Percentiles rank a stretch among this genome's conserved stretches.
Conservation (phyloP, 768 basidiomycete species). For the Punctularia strigosozonata region DNA sequence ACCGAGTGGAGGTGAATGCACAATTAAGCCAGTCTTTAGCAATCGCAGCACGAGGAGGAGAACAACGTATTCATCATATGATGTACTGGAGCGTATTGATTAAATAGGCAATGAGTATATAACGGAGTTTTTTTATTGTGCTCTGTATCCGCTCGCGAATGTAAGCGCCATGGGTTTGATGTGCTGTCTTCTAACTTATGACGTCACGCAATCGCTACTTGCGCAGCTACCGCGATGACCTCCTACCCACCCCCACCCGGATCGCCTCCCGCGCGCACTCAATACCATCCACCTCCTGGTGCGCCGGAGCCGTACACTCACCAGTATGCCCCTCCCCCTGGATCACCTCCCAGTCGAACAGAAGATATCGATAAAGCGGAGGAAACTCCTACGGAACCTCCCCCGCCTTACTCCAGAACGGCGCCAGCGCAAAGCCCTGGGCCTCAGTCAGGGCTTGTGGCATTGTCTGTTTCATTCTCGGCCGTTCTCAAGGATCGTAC, state of each 20-base stretch:
- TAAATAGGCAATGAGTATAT: too few species aligned
- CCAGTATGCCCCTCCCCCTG: not conserved
- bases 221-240: too few species aligned
- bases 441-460: not conserved
- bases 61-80: slow-evolving; percentile 8
- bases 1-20: slow-evolving; percentile 10
- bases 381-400: not conserved
- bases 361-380: not conserved
- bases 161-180: too few species aligned
- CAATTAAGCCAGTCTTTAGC: slow-evolving; percentile 8
- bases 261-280: not conserved
- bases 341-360: not conserved
- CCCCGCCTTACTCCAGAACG: not conserved
- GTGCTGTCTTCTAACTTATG: too few species aligned
- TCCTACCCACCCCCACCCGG: not conserved
- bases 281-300: not conserved
- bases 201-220: too few species aligned
- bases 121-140: too few species aligned
- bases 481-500: too few species aligned
- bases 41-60: slow-evolving; percentile 1
- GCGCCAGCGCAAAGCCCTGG: not conserved
- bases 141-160: too few species aligned
- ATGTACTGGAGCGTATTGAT: slow-evolving; percentile 17
- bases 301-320: not conserved
- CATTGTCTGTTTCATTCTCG: not conserved